These are phyloP conservation scores for Amanita phalloides DNA, from an alignment of 768 basidiomycete genomes.

Conservation along the genomic window DNA sequence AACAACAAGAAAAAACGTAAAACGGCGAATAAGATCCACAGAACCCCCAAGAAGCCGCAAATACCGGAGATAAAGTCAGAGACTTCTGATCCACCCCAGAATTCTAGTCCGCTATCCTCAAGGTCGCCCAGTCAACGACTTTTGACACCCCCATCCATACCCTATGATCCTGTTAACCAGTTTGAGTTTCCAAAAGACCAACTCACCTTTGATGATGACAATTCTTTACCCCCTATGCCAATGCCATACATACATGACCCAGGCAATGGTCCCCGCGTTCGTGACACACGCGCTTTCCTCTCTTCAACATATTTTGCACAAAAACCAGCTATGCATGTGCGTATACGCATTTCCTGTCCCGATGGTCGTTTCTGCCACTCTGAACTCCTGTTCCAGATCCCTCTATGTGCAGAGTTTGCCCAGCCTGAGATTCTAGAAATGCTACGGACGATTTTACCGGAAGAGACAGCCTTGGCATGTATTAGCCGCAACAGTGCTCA, in stretches of 20 bases:
- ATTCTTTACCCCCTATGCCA: constrained; percentile 30
- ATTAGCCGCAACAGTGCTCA: background rate
- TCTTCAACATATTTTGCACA: constrained; percentile 54
- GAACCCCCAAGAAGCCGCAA: background rate
- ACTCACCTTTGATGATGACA: constrained; percentile 5
- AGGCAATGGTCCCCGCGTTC: constrained; percentile 70
- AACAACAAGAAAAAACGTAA: constrained; percentile 41
- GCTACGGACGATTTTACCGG: constrained; percentile 56
- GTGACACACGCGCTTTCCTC: constrained; percentile 56
- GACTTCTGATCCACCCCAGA: background rate
- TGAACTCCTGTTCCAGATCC: constrained; percentile 26
- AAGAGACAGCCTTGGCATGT: constrained; percentile 61
- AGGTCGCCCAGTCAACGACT: constrained; percentile 10
- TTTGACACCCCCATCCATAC: constrained; percentile 11
- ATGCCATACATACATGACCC: constrained; percentile 66
- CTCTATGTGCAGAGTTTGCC: constrained; percentile 68
- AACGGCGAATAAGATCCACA: constrained; percentile 22
- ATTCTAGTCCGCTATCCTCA: constrained; percentile 12
- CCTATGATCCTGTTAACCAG: background rate
- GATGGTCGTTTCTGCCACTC: background rate
- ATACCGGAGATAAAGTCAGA: background rate
- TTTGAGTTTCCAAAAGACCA: background rate
- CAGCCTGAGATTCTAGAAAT: constrained; percentile 68
- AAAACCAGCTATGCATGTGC: constrained; percentile 43
- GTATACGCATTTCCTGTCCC: constrained; percentile 4